A percentile compares a stretch with the other conserved stretches of the same genome.
Conservation (phyloP, 345 rosid species). For the Litchi chinensis region DNA sequence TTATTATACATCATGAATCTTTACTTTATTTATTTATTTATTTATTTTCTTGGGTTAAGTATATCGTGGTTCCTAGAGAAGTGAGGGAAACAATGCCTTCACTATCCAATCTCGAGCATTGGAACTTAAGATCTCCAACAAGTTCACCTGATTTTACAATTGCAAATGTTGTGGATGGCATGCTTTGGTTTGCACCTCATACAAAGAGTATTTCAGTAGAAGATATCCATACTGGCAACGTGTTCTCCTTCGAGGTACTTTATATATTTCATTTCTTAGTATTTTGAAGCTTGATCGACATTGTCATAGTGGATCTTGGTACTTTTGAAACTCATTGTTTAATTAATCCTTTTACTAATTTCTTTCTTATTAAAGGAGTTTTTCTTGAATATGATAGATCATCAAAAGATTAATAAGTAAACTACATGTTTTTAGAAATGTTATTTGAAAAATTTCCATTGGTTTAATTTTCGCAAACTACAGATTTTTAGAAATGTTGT, state of each 20-base stretch:
- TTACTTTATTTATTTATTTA: not conserved
- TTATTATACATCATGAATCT: not conserved
- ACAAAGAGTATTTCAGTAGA: not conserved
- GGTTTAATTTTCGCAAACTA: too few relatives aligned
- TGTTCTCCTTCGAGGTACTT: not conserved
- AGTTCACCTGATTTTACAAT: not conserved
- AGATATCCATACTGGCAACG: too few relatives aligned
- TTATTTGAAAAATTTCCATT: too few relatives aligned
- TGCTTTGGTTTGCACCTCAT: conserved; percentile 11
- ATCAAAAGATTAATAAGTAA: too few relatives aligned
- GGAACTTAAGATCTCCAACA: not conserved
- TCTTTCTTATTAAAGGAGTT: too few relatives aligned
- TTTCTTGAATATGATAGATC: too few relatives aligned
- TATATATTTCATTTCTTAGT: not conserved
- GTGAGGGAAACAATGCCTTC: not conserved
- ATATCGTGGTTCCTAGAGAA: not conserved
- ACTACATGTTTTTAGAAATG: too few relatives aligned
- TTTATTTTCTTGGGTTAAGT: not conserved
- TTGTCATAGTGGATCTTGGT: too few relatives aligned
- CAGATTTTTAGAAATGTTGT: too few relatives aligned
- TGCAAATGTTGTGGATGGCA: not conserved
- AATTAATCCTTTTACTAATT: too few relatives aligned
- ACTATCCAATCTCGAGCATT: not conserved
- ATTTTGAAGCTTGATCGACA: too few relatives aligned
- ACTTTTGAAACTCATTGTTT: too few relatives aligned